These are phyloP conservation scores for Secale cereale DNA, from an alignment of 176 grass and related monocot species.

Conservation along the genomic window DNA sequence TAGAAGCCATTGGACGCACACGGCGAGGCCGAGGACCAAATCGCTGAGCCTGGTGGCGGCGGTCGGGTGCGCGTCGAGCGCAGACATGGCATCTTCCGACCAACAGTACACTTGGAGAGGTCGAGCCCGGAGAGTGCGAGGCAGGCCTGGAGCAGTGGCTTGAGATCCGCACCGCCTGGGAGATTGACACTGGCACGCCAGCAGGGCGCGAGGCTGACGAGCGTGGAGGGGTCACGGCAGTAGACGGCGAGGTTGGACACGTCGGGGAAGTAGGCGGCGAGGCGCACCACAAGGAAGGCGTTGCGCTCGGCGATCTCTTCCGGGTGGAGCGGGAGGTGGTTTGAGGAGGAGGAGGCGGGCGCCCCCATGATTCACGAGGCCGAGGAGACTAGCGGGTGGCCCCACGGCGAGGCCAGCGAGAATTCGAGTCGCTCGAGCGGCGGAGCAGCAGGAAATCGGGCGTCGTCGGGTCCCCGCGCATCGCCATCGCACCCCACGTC, in stretches of 20 bases:
- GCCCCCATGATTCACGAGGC: neutral
- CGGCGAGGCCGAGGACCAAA: constrained; percentile 69
- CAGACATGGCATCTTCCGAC: constrained; percentile 67
- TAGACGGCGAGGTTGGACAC: constrained; percentile 62
- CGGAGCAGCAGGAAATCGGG: constrained; percentile 33
- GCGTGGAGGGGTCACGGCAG: constrained; percentile 70
- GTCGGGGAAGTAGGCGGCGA: constrained; percentile 55
- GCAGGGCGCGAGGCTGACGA: constrained; percentile 42
- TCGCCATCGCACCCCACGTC: constrained; percentile 56
- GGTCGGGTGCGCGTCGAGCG: constrained; percentile 36
- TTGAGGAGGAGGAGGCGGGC: neutral
- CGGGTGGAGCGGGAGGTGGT: neutral
- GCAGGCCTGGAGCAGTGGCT: constrained; percentile 18
- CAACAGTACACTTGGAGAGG: constrained; percentile 93
- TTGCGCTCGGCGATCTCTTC: constrained; percentile 21
- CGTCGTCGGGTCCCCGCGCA: constrained; percentile 57
- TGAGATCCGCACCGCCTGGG: constrained; percentile 63
- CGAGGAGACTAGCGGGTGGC: constrained; percentile 39
- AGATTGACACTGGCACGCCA: constrained; percentile 38
- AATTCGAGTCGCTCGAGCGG: constrained; percentile 66
- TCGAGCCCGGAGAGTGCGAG: constrained; percentile 48
- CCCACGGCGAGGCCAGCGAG: constrained; percentile 81
- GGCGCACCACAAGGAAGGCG: constrained; percentile 25
- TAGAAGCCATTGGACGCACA: constrained; percentile 76
- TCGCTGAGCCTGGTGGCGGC: constrained; percentile 45